Evolutionary conservation across 768 basidiomycete species (phyloP).

Genomic region (Tephrocybe sp.): DNA sequence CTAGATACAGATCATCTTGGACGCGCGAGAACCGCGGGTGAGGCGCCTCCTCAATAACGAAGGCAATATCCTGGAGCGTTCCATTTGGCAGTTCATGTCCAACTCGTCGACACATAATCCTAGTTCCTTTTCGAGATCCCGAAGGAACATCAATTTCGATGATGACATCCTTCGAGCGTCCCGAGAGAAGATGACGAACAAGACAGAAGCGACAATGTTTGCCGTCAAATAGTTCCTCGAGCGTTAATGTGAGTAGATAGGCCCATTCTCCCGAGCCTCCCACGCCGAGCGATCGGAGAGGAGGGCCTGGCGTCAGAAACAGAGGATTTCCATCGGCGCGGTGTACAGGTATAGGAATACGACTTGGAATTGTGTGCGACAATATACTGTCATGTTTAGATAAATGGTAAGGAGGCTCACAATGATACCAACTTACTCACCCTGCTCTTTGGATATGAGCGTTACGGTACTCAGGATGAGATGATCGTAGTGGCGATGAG

Average conservation of each 20-base stretch:
- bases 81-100: slow-evolving; percentile 66
- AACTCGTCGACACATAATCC: slow-evolving; percentile 58
- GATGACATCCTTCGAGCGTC: slow-evolving; percentile 50
- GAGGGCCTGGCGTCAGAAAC: slow-evolving; percentile 24
- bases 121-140: slow-evolving; percentile 61
- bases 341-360: slow-evolving; percentile 4
- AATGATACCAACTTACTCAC: not conserved
- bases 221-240: slow-evolving; percentile 64
- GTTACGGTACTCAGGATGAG: not conserved
- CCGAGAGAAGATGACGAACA: slow-evolving; percentile 53
- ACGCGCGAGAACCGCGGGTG: slow-evolving; percentile 59
- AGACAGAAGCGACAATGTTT: slow-evolving; percentile 58
- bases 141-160: slow-evolving; percentile 61
- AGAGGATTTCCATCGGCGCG: slow-evolving; percentile 2
- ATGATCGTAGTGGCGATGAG: not conserved
- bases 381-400: no score
- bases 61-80: slow-evolving; percentile 63
- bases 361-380: not conserved
- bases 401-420: not conserved
- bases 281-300: slow-evolving; percentile 40
- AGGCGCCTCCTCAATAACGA: slow-evolving; percentile 58
- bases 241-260: slow-evolving; percentile 59
- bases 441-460: not conserved
- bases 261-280: slow-evolving; percentile 59
- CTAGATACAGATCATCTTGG: slow-evolving; percentile 55